Conservation (phyloP, 1,139 yeast genomes). For the Kodamaea plutei region DNA sequence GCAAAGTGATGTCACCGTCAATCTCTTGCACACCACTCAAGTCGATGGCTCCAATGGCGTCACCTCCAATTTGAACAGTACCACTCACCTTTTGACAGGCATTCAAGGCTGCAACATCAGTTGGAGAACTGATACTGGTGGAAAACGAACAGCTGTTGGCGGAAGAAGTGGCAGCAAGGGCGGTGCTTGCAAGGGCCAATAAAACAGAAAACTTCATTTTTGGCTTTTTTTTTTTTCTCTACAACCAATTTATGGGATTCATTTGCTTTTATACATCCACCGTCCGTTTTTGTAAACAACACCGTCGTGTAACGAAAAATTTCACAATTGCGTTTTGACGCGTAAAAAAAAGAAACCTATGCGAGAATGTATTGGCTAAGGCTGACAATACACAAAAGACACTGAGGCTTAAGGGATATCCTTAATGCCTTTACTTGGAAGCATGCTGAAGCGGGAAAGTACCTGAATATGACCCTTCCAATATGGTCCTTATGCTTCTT, state of each 20-base stretch:
- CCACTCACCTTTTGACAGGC: constrained; percentile 44
- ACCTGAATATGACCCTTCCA: no score
- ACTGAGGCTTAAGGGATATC: no score
- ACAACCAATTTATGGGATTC: constrained; percentile 1
- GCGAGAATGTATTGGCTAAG: background rate
- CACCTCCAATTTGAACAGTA: constrained; percentile 37
- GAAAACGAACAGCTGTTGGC: constrained; percentile 33
- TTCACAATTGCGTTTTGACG: background rate
- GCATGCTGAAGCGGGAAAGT: no score
- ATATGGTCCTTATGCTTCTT: no score
- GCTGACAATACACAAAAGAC: no score
- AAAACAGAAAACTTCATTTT: constrained; percentile 10
- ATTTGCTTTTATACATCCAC: no score
- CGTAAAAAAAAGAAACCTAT: background rate
- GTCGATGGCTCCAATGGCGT: constrained; percentile 31
- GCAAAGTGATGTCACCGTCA: constrained; percentile 31
- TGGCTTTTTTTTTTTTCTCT: constrained; percentile 1
- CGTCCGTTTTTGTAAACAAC: constrained; percentile 1
- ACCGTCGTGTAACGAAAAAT: background rate
- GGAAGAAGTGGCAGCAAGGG: constrained; percentile 12
- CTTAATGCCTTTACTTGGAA: no score
- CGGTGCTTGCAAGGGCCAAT: constrained; percentile 12
- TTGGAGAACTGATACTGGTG: constrained; percentile 37
- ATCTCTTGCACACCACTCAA: constrained; percentile 33
- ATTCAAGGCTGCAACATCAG: constrained; percentile 32